phyloP scores from a whole-genome alignment of 805 yeast species.

The Groenewaldozyma tartarivorans region DNA sequence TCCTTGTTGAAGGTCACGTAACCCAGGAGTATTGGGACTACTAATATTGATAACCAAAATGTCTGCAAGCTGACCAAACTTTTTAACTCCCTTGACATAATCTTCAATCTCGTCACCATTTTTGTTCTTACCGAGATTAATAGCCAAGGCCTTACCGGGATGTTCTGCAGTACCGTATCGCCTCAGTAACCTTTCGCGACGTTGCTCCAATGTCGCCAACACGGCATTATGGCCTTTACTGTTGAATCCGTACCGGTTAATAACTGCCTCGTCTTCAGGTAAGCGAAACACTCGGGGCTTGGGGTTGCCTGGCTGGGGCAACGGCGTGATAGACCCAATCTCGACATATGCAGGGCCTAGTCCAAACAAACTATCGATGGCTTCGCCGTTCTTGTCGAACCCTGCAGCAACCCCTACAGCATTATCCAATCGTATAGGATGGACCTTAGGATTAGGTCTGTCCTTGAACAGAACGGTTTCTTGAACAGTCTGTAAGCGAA shows the following conservation, averaged over 20 bases:
- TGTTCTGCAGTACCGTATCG: constrained; percentile 20
- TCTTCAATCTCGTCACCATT: constrained; percentile 84
- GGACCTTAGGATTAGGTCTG: constrained; percentile 20
- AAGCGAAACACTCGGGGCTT: constrained; percentile 82
- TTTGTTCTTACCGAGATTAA: constrained; percentile 89
- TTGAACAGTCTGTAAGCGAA: constrained; percentile 24
- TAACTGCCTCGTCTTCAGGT: constrained; percentile 78
- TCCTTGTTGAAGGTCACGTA: constrained; percentile 77
- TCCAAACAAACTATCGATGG: constrained; percentile 68
- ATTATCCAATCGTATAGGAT: constrained; percentile 38
- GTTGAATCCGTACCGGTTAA: constrained; percentile 91
- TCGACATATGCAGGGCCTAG: constrained; percentile 86
- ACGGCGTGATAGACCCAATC: constrained; percentile 87
- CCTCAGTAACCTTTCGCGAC: no score
- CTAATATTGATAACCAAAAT: constrained; percentile 85
- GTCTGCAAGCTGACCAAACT: constrained; percentile 79
- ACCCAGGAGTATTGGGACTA: constrained; percentile 93
- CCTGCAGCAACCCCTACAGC: constrained; percentile 97
- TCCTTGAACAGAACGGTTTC: constrained; percentile 21
- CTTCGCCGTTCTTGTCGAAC: constrained; percentile 87
- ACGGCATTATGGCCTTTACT: constrained; percentile 80
- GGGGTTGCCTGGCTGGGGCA: constrained; percentile 94
- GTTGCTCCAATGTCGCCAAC: constrained; percentile 51
- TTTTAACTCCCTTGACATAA: constrained; percentile 73
- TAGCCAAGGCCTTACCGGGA: constrained; percentile 57